These are phyloP conservation scores for Fusarium anguioides DNA, from an alignment of 2,329 filamentous ascomycete genomes.

Conservation along the genomic window DNA sequence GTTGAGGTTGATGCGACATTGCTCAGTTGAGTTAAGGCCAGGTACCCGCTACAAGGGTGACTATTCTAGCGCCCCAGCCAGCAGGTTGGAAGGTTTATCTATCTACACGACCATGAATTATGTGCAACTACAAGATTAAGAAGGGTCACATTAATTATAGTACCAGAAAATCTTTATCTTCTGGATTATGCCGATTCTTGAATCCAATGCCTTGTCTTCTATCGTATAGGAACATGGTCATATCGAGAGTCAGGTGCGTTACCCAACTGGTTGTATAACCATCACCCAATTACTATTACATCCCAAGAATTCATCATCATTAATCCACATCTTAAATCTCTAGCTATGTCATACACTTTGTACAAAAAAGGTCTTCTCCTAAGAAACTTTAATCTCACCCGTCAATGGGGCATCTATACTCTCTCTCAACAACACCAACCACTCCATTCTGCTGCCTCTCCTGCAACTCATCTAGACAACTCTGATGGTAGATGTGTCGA, in stretches of 20 bases:
- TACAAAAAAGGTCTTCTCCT: conserved; percentile 36
- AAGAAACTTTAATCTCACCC: conserved; percentile 51
- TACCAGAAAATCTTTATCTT: neutral
- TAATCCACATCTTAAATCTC: conserved; percentile 38
- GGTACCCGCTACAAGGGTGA: conserved; percentile 20
- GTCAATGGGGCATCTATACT: conserved; percentile 68
- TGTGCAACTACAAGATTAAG: neutral
- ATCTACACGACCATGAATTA: conserved; percentile 1
- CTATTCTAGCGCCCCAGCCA: conserved; percentile 18
- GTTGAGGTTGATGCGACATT: conserved; percentile 21
- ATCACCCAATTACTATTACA: neutral
- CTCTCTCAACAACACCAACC: conserved; percentile 58
- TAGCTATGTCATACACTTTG: conserved; percentile 40
- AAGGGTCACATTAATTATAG: neutral
- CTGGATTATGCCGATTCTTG: neutral
- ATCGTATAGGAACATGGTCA: neutral
- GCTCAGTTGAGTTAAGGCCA: conserved; percentile 23
- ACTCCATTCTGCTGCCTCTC: conserved; percentile 62
- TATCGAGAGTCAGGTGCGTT: neutral
- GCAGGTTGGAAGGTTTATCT: conserved; percentile 3
- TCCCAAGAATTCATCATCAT: conserved; percentile 42
- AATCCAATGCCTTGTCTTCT: neutral
- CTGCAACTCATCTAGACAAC: conserved; percentile 74
- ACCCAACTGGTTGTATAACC: neutral
- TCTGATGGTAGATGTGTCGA: conserved; percentile 76